Base-by-base conservation (phyloP, 805 yeast genomes). In the Debaryomyces castellii region DNA sequence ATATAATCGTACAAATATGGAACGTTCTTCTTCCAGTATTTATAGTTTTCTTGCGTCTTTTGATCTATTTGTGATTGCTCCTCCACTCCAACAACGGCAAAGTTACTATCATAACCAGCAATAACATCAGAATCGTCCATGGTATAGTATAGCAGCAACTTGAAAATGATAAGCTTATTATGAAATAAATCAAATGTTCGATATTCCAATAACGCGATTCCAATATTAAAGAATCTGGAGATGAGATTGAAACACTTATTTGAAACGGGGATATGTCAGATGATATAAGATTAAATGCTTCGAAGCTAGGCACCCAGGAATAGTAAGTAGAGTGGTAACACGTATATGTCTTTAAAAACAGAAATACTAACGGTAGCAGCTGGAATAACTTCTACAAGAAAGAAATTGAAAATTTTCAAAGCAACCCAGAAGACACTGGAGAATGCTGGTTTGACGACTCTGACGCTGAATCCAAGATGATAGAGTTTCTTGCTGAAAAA, bases 401-500 rank as follows among this genome's bases (percentile, higher is more conserved):
- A 17, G 99, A 92, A 59, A 78, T 80, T 50, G 55, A 62, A 22
- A 92, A 92, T 66, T 92, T 87, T 57, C 64, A 72, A 33, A 80
- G 80, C 23, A 87, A 92, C 60, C 81, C 86, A 14, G 76, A 85
- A 16, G 97, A 94, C 62, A 83, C 90, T 0, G 99, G 99, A 1
- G 98, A 94, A 64, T 80, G 91, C 63, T 94, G 99, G 99, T 94
- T 94, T 64, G 83, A 87, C 53, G 99, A 94, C 58, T 85, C 87
- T n/a, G 90, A 86, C 57, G 98, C 99, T 0, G 98, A 92, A 59
- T 76, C 74, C 48, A 85, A 82, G 59, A 85, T 94, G 82, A 75
- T 87, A n/a, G 80, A 81, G 40, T 91, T 85, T 56, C 62, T 92
- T 5, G 66, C 74, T 14, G 80, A 80, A 3, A 76, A 83, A 51